Evolutionary conservation across 2,329 filamentous ascomycete genomes (phyloP), one percentile per base, ranked within the genome.

Genomic region (Fusarium chuoi): DNA sequence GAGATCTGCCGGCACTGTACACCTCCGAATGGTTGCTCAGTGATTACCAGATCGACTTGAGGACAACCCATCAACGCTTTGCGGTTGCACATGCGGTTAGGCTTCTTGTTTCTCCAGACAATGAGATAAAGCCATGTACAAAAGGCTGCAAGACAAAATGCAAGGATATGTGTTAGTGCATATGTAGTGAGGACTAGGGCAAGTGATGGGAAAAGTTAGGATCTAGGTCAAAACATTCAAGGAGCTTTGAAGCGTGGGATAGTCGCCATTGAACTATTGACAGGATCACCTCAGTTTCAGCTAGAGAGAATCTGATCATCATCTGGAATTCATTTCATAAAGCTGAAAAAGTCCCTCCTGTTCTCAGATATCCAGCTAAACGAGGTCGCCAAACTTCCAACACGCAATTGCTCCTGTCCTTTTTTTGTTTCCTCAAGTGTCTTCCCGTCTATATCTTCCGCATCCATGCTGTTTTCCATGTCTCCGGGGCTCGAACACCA

Each of bases 61-160:
- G 10, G 28, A 15, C 4, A 17, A 1, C 5, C 28, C 8, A 18
- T 49, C 12, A 30, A 18, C 46, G 7, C 5, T 49, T 33, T 18
- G 5, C 22, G 22, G 22, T 24, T 33, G 5, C 7, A 12, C 15
- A 6, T 33, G 33, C 48, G 7, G 5, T 44, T 17, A 24, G 28
- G 4, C 22, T 68, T 54, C 39, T 63, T 46, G 51, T 54, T 12
- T 35, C 44, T 22, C 28, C 45, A 18, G 57, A 54, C 22, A 63
- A 69, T 13, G 11, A 67, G 12, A 33, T 52, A 7, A 20, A 28
- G 42, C 17, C 20, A 14, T 1, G 7, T 26, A 22, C 15, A 8
- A n/a, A 8, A 28, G 20, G 7, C 15, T 52, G 22, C 36, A 14
- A 42, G n/a, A 17, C 8, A 11, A 22, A 42, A 18, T 42, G 36